Percentiles rank a stretch among this genome's conserved stretches.
Evolutionary conservation across 2,329 filamentous ascomycete genomes (phyloP).

Genomic region (Stemphylium beticola): DNA sequence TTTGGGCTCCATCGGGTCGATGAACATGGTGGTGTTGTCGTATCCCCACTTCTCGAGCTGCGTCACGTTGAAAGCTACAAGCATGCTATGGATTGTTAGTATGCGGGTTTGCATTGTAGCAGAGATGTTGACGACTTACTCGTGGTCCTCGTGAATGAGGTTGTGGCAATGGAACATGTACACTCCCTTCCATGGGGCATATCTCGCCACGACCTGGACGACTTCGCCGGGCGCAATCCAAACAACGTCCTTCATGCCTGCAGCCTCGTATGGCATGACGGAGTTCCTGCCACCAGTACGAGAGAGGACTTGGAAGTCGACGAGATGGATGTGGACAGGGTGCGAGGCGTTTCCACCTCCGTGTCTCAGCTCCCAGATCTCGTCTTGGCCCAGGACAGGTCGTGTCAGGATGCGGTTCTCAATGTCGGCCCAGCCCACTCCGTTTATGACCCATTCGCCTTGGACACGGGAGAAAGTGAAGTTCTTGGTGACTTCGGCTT

Average conservation of each 20-base stretch:
- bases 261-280: slow-evolving; percentile 61
- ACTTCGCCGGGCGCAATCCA: slow-evolving; percentile 59
- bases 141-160: slow-evolving; percentile 54
- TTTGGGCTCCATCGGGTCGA: slow-evolving; percentile 39
- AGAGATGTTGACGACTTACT: slow-evolving; percentile 25
- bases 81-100: slow-evolving; percentile 40
- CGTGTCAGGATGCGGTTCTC: slow-evolving; percentile 40
- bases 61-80: slow-evolving; percentile 54
- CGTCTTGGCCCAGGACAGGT: slow-evolving; percentile 42
- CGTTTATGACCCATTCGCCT: slow-evolving; percentile 44
- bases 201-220: slow-evolving; percentile 37
- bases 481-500: slow-evolving; percentile 21
- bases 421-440: slow-evolving; percentile 42
- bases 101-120: too few relatives aligned
- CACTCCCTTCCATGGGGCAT: slow-evolving; percentile 54
- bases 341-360: slow-evolving; percentile 59
- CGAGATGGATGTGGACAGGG: slow-evolving; percentile 64
- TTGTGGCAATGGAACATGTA: slow-evolving; percentile 58
- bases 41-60: slow-evolving; percentile 45
- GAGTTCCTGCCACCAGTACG: slow-evolving; percentile 53
- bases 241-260: slow-evolving; percentile 64
- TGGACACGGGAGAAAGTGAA: slow-evolving; percentile 42
- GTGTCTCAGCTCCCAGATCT: slow-evolving; percentile 53
- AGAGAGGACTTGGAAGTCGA: slow-evolving; percentile 63
- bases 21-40: slow-evolving; percentile 38